Evolutionary conservation across 2,329 filamentous ascomycete species (phyloP).

Genomic region (Westerdykella sp.): DNA sequence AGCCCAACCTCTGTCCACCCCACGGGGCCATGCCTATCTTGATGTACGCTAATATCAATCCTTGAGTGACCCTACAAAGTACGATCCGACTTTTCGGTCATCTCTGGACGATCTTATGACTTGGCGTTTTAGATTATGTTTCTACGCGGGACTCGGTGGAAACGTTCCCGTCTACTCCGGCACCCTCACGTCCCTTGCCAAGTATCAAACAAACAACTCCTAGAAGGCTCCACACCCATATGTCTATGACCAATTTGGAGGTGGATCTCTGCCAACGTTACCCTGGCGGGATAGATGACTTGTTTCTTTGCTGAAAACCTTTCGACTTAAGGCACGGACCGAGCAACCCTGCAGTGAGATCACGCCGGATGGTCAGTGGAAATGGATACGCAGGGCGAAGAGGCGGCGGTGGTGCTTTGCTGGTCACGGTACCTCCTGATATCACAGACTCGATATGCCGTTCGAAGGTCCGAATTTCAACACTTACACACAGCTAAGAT

Average conservation of each 20-base stretch:
- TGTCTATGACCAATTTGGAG: slow-evolving; percentile 9
- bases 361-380: slow-evolving; percentile 1
- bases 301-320: neutral
- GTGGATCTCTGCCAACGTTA: slow-evolving; percentile 1
- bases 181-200: slow-evolving; percentile 15
- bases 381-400: neutral
- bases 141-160: slow-evolving; percentile 17
- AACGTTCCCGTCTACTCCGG: slow-evolving; percentile 33
- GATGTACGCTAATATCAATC: neutral
- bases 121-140: slow-evolving; percentile 14
- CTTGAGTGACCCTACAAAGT: neutral
- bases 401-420: too few species aligned
- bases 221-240: slow-evolving; percentile 11
- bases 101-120: slow-evolving; percentile 11
- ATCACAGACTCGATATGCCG: too few species aligned
- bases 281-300: slow-evolving; percentile 8
- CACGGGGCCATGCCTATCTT: neutral
- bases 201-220: slow-evolving; percentile 4
- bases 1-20: neutral
- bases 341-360: neutral
- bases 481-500: too few species aligned
- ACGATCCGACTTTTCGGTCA: slow-evolving; percentile 14
- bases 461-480: too few species aligned
- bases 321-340: neutral
- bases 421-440: too few species aligned